Conservation (phyloP, 805 yeast species). For the Barnettozyma vustinii region DNA sequence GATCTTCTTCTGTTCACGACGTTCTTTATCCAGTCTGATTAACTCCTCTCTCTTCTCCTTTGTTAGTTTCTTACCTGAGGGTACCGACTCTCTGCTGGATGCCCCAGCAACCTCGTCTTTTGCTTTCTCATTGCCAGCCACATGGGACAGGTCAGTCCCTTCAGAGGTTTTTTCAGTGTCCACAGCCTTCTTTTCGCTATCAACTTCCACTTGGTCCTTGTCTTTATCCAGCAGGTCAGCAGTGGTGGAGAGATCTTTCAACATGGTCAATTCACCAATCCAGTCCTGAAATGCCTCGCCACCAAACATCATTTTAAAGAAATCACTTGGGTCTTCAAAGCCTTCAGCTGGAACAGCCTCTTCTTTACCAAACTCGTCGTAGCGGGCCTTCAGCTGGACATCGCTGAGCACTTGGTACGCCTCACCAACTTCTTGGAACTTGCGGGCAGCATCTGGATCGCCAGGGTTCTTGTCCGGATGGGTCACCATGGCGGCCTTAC, state of each 20-base stretch:
- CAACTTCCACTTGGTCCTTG: neutral
- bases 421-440: slow-evolving; percentile 68
- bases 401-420: slow-evolving; percentile 83
- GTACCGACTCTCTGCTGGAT: neutral
- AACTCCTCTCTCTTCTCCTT: slow-evolving; percentile 46
- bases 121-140: neutral
- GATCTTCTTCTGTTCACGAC: slow-evolving; percentile 42
- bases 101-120: neutral
- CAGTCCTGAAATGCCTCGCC: slow-evolving; percentile 75
- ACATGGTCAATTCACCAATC: slow-evolving; percentile 71
- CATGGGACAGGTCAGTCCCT: neutral
- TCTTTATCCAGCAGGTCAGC: slow-evolving; percentile 39
- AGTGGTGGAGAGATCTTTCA: slow-evolving; percentile 55
- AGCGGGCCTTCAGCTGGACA: slow-evolving; percentile 56
- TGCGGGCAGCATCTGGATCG: slow-evolving; percentile 82
- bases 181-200: neutral
- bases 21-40: slow-evolving; percentile 45
- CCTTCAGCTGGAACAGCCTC: slow-evolving; percentile 65
- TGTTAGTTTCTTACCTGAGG: slow-evolving; percentile 18
- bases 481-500: slow-evolving; percentile 80
- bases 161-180: neutral
- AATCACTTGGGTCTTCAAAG: slow-evolving; percentile 81
- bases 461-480: slow-evolving; percentile 98
- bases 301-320: slow-evolving; percentile 78
- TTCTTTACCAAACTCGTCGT: slow-evolving; percentile 83